Evolutionary conservation across 495 filamentous ascomycete genomes (phyloP).

Genomic region (Rhizodiscina lignyota): DNA sequence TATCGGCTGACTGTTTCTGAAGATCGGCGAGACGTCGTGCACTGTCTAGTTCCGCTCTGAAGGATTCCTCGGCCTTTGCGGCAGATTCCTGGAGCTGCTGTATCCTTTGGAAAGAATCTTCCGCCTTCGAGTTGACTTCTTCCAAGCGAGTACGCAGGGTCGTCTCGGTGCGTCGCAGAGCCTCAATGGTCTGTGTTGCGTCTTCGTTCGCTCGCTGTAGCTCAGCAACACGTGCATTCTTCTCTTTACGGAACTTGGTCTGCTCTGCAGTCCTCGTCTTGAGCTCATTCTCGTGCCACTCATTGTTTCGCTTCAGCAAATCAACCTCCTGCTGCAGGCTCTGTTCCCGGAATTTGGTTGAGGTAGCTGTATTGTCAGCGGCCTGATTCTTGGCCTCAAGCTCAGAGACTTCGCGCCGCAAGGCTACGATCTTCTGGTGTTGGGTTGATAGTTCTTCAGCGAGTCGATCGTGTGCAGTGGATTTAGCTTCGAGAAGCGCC

Average conservation of each 20-base stretch:
- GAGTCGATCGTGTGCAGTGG: conserved; percentile 67
- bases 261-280: conserved; percentile 76
- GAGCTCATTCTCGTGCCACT: conserved; percentile 80
- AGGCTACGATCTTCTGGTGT: conserved; percentile 71
- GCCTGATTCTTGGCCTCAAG: conserved; percentile 70
- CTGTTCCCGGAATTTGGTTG: conserved; percentile 74
- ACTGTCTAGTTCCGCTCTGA: conserved; percentile 66
- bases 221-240: conserved; percentile 67
- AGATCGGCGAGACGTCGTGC: conserved; percentile 67
- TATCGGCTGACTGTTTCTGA: conserved; percentile 66
- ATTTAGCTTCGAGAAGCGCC: conserved; percentile 75
- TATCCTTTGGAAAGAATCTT: conserved; percentile 63
- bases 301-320: conserved; percentile 67
- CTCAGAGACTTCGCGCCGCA: conserved; percentile 60
- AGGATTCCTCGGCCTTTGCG: conserved; percentile 60
- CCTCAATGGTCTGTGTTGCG: conserved; percentile 53
- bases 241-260: conserved; percentile 87
- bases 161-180: conserved; percentile 61
- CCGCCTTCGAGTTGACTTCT: conserved; percentile 69
- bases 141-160: conserved; percentile 63
- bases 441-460: conserved; percentile 71
- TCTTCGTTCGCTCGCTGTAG: conserved; percentile 84
- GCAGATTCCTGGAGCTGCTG: conserved; percentile 73
- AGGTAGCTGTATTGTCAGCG: conserved; percentile 57
- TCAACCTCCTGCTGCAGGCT: conserved; percentile 78